A percentile compares a stretch with the other conserved stretches of the same genome.
These are phyloP conservation scores for Neospermospora avenae DNA, from an alignment of 2,329 filamentous ascomycete genomes.

Conservation along the genomic window DNA sequence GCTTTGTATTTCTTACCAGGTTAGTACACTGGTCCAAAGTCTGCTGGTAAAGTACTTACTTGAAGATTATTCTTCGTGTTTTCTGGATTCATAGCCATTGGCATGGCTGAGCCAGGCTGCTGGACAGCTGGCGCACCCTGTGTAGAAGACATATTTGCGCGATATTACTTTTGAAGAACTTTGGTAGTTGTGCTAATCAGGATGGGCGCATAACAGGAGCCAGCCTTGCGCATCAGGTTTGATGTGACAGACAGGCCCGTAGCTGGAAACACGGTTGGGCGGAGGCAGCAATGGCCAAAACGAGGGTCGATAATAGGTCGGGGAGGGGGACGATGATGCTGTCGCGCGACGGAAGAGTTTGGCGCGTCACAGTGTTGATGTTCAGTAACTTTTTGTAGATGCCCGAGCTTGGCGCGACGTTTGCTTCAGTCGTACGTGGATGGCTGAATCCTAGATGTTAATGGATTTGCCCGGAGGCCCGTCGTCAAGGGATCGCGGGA, in stretches of 20 bases:
- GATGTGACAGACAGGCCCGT: slow-evolving; percentile 17
- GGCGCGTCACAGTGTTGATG: slow-evolving; percentile 34
- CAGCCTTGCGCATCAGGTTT: slow-evolving; percentile 36
- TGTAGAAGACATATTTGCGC: slow-evolving; percentile 70
- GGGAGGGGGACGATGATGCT: slow-evolving; percentile 14
- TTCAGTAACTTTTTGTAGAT: slow-evolving; percentile 31
- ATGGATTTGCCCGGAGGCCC: background rate
- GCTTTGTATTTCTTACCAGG: slow-evolving; percentile 72
- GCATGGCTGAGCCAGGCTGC: slow-evolving; percentile 58
- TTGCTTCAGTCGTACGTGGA: slow-evolving; percentile 15
- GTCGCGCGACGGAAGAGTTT: slow-evolving; percentile 25
- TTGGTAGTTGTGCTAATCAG: slow-evolving; percentile 21
- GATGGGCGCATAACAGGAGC: slow-evolving; percentile 35
- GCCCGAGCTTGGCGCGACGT: slow-evolving; percentile 34
- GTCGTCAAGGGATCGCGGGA: background rate
- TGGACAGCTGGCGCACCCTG: slow-evolving; percentile 69
- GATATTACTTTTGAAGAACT: slow-evolving; percentile 12
- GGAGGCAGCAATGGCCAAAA: slow-evolving; percentile 14
- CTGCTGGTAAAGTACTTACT: slow-evolving; percentile 45
- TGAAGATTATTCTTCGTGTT: slow-evolving; percentile 72
- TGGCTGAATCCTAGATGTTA: slow-evolving; percentile 15
- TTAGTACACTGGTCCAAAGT: slow-evolving; percentile 30
- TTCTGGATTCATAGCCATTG: slow-evolving; percentile 60
- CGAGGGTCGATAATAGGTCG: slow-evolving; percentile 12
- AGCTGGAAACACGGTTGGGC: slow-evolving; percentile 22